Evolutionary conservation across 1,139 yeast species (phyloP), one percentile per base, ranked within the genome.

Genomic region (Taiozyma onychis): DNA sequence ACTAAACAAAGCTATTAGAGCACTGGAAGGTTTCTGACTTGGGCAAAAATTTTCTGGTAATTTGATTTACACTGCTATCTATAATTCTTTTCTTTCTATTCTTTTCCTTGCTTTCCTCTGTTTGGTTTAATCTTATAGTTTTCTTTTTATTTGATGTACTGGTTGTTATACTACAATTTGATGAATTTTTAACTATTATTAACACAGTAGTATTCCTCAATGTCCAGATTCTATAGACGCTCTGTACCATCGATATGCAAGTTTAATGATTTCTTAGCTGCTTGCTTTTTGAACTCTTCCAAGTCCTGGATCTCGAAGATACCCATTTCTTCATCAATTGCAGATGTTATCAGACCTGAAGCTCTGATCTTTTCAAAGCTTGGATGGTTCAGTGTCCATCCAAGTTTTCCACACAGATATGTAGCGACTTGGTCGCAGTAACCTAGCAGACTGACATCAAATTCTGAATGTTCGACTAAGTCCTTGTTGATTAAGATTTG

Each of bases 351-450:
- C 16, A 71, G 52, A 0, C 65, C 70, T n/a, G 67, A 64, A 10
- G 63, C 26, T 37, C 54, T n/a, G 6, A 71, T 65, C 42, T 59
- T 57, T 1, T 63, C 56, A 43, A 49, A 53, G 28, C 54, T 62
- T 24, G 74, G 70, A 60, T 88, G 96, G 0, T 81, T 74, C 44
- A 89, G 72, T 6, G 73, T 67, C 97, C 97, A 89, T 1, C 78
- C 80, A 46, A 89, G 70, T 54, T 74, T 69, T 41, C 76, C 74
- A 51, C 85, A 75, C 4, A 91, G 67, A 65, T 81, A 80, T 41
- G 83, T 78, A 9, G 91, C 93, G 11, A 81, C 89, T 57, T 88
- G 95, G 64, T 93, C 98, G 69, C 98, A 90, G 58, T 80, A 81
- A 0, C 97, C 98, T 44, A 91, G 70, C 18, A 93, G 66, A 34